These are phyloP conservation scores for Mycena indigotica DNA, from an alignment of 768 basidiomycete genomes.

Conservation along the genomic window DNA sequence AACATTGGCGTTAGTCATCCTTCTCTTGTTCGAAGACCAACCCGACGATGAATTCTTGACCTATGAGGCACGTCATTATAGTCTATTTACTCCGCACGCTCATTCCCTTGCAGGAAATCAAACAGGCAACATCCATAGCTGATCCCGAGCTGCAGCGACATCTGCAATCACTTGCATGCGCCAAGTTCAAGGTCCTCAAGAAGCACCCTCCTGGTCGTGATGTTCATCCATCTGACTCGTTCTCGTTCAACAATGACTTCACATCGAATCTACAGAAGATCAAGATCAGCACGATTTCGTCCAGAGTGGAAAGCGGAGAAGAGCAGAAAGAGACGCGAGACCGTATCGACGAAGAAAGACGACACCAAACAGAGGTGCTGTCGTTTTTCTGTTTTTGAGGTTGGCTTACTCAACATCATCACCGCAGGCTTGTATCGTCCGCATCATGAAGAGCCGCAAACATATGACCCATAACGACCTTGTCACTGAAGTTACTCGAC, in stretches of 20 bases:
- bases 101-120: conserved; percentile 74
- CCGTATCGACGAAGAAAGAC: conserved; percentile 89
- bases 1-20: conserved; percentile 83
- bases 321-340: conserved; percentile 90
- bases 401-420: conserved; percentile 5
- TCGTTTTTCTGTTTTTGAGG: conserved; percentile 24
- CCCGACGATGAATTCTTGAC: conserved; percentile 68
- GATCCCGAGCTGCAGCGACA: conserved; percentile 85
- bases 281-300: conserved; percentile 89
- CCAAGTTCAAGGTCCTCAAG: conserved; percentile 88
- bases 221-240: conserved; percentile 71
- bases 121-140: conserved; percentile 70
- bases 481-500: conserved; percentile 86
- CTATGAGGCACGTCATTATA: conserved; percentile 65
- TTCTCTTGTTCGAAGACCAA: conserved; percentile 82
- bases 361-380: conserved; percentile 91
- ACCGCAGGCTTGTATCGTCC: conserved; percentile 88
- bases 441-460: conserved; percentile 97
- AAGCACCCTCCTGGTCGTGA: conserved; percentile 91
- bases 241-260: conserved; percentile 88
- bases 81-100: not conserved
- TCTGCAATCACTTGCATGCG: conserved; percentile 93
- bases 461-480: conserved; percentile 86
- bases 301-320: conserved; percentile 82
- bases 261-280: conserved; percentile 82